Evolutionary conservation across 805 yeast genomes (phyloP), one percentile per base, ranked within the genome.

Genomic region (Lachancea mirantina): DNA sequence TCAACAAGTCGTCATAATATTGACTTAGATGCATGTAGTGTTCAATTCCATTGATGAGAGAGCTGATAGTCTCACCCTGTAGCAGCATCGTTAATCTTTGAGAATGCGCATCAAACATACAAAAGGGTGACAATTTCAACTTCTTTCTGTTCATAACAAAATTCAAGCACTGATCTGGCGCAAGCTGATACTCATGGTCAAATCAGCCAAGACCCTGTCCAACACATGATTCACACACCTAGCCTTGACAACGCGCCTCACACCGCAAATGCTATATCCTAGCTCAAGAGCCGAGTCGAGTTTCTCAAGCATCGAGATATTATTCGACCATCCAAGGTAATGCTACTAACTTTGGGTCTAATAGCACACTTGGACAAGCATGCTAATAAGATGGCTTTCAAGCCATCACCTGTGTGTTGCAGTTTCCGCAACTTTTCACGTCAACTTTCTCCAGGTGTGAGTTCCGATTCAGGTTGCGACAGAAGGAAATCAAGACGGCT

Each of bases 401-500:
- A 15, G 14, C 19, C 31, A 9, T 28, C 35, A n/a, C 39, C 38
- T 15, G 36, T 33, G 28, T 26, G 31, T 36, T 33, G 7, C 33
- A 37, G 14, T 30, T 26, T 29, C 38, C 35, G 27, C 28, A 21
- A 5, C 26, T 33, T 18, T 27, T 28, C 20, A 36, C 32, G 28
- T 39, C 43, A 22, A 32, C 11, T 32, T 26, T 32, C 18, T 23
- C 6, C 36, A 36, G n/a, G 21, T 22, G 35, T 23, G 31, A 14
- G 22, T 27, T 18, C 14, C 6, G n/a, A n/a, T 25, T 31, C 28
- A 40, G 18, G 34, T 36, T 27, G 3, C 36, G 43, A 36, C 39
- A 36, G 19, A 36, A 40, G 7, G 40, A 34, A 8, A 36, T 28
- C 33, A 34, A 19, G 8, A 37, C 37, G 9, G 36, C 41, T 19